phyloP scores from a whole-genome alignment of 768 basidiomycete species.

The Lentinula sp. region DNA sequence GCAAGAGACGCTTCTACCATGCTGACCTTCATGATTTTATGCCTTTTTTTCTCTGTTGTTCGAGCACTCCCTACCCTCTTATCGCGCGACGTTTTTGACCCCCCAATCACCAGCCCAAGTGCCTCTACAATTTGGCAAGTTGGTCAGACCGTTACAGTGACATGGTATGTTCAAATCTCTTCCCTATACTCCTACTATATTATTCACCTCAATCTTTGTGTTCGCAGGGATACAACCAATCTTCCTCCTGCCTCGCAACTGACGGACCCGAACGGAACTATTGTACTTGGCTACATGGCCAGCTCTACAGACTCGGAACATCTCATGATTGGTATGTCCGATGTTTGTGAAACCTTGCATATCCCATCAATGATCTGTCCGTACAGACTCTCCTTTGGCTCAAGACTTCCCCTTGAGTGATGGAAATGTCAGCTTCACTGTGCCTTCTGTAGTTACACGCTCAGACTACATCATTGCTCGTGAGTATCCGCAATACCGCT shows the following conservation, averaged over 20 bases:
- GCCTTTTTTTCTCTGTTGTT: constrained; percentile 15
- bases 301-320: constrained; percentile 36
- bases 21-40: constrained; percentile 12
- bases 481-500: constrained; percentile 29
- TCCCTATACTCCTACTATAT: background rate
- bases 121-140: constrained; percentile 36
- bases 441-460: constrained; percentile 41
- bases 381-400: constrained; percentile 53
- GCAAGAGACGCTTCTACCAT: constrained; percentile 9
- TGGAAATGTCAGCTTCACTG: constrained; percentile 43
- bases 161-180: constrained; percentile 33
- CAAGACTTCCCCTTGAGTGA: constrained; percentile 42
- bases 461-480: constrained; percentile 56
- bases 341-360: background rate
- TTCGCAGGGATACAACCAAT: constrained; percentile 42
- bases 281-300: constrained; percentile 45
- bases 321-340: constrained; percentile 42
- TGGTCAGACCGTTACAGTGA: constrained; percentile 39
- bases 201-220: background rate
- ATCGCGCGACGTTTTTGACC: constrained; percentile 39
- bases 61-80: constrained; percentile 15
- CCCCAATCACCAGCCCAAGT: constrained; percentile 40
- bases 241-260: constrained; percentile 38
- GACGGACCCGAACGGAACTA: constrained; percentile 42
- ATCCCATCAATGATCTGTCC: background rate